Base-by-base conservation (phyloP, 306 rosid genomes). In the Rosa multiflora region DNA sequence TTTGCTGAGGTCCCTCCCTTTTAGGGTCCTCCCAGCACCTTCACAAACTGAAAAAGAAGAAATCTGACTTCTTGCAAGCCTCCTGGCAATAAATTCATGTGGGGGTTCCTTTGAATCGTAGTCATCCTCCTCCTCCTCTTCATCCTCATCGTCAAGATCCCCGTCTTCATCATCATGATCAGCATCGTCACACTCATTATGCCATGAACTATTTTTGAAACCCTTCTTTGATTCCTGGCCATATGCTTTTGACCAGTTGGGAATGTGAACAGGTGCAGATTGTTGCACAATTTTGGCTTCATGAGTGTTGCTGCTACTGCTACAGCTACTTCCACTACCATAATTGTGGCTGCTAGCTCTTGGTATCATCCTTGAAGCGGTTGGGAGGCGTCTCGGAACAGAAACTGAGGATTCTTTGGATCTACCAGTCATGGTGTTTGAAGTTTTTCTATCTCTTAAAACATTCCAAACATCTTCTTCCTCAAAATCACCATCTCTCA, bases 1-100 rank as follows among this genome's bases (percentile, higher is more conserved):
- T 86, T 89, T 91, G 88, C 97, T 92, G 3, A 94, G 91, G 74
- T 94, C 97, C 82, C 97, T 91, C 21, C 99, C 99, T 67, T 94
- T 94, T 5, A 94, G 91, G 48, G 99, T 94, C 78, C 99, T 94
- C 26, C 99, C 99, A 83, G 83, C 88, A 39, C 99, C 99, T 91
- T 94, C 99, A 83, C 88, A 84, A 23, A 94, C 98, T 46, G 99
- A 94, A 82, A 92, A 94, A 9, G 97, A 91, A 7, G 98, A 92
- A 51, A 91, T 94, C 46, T 89, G 89, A 76, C 87, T 91, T 85
- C 88, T 92, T 76, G 94, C 97, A 52, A 92, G 86, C 85, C 97
- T 94, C 82, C 92, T 91, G 63, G 99, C 88, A 55, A 94, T 82
- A 52, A 88, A 73, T 74, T 94, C 99, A 84, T 94, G 99, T 21